A percentile compares a stretch with the other conserved stretches of the same genome.
Conservation (phyloP, 306 rosid species). For the Lathyrus oleraceus region DNA sequence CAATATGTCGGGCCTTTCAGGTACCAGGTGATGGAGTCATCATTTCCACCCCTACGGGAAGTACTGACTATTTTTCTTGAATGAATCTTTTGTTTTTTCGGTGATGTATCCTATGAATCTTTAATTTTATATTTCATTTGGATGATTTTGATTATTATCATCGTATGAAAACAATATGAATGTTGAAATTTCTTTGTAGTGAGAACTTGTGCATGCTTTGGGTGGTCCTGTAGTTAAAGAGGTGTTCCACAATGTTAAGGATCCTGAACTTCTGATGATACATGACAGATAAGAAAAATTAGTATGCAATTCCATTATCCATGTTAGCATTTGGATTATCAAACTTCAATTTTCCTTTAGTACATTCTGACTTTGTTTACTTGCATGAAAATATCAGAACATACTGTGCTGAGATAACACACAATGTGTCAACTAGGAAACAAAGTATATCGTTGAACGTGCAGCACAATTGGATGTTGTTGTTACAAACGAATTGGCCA, state of each 20-base stretch:
- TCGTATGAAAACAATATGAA: no score
- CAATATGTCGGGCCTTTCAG: conserved; percentile 41
- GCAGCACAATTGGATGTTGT: no score
- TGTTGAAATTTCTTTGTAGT: no score
- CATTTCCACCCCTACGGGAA: conserved; percentile 95
- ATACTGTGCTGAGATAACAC: not conserved
- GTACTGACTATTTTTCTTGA: conserved; percentile 96
- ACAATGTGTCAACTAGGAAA: not conserved
- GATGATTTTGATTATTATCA: no score
- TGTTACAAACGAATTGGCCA: no score
- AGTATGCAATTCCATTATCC: no score
- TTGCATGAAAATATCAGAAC: not conserved
- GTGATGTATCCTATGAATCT: no score
- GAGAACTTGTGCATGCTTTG: no score
- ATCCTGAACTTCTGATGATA: conserved; percentile 69
- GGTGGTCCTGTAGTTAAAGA: no score
- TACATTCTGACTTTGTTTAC: not conserved
- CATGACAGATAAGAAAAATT: conserved; percentile 57
- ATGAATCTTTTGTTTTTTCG: no score
- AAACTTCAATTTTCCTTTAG: not conserved
- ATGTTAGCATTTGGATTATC: not conserved
- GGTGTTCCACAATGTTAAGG: conserved; percentile 67
- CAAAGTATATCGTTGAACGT: conserved; percentile 58
- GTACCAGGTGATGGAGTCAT: conserved; percentile 99
- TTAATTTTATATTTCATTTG: no score